Evolutionary conservation across 768 basidiomycete species (phyloP), one percentile per base, ranked within the genome.

Genomic region (Infundibulicybe gibba): DNA sequence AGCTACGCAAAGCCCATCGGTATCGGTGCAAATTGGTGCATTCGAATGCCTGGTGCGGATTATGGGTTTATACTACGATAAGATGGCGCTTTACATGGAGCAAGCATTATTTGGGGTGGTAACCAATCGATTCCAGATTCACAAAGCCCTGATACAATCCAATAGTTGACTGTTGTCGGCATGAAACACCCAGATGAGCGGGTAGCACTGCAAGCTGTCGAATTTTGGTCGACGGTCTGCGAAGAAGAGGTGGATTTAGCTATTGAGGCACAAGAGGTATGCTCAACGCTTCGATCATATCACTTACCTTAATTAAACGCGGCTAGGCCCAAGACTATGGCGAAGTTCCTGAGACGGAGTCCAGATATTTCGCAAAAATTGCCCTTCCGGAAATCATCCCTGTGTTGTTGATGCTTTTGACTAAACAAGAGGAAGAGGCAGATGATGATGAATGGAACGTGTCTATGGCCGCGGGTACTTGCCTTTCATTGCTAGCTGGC

Each of bases 1-100:
- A 61, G 95, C 95, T 0, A 98, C 97, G 0, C 97, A 98, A 65
- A 94, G 85, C 56, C 50, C 77, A 1, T 67, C 83, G 2, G 81
- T 87, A 2, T 66, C 76, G 32, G 94, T 98, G 32, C 95, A 98
- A 71, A 88, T 97, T n/a, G 91, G 85, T 25, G 87, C 97, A 4
- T 99, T 97, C 58, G 94, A 97, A 63, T 93, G 90, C 67, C 73
- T 99, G 12, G 95, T 98, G 25, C 81, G 85, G 59, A 97, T 97
- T 61, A 98, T 99, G 97, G 85, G 87, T 47, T 72, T 97, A 47
- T 99, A 98, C 72, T 99, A 99, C 65, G 94, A 95, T 59, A 97
- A 95, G 74, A 99, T 99, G 97, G 83, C 80, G 32, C 85, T 95
- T 63, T 99, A 99, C 75, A 99, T 99, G 97, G 97, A 99, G 64